Base-by-base conservation (phyloP, 805 yeast genomes). In the Metschnikowia sp. region DNA sequence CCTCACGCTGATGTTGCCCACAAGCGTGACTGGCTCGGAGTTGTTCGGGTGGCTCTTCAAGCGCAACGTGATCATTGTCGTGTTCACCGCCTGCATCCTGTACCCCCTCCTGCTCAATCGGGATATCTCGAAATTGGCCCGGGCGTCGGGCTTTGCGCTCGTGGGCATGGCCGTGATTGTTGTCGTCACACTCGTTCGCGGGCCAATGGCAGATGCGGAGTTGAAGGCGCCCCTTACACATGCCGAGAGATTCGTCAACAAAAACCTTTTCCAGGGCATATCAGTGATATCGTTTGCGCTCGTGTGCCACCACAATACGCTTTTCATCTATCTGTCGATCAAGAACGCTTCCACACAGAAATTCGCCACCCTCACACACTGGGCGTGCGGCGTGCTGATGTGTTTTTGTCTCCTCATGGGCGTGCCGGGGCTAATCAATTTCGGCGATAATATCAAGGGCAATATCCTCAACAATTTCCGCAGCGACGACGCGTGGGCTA, bases 281-380 rank as follows among this genome's bases (percentile, higher is more conserved):
- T 84, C 94, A n/a, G 96, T 91, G 42, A 88, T 91, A 31, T 89
- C 97, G 1, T 91, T 91, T 70, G 98, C 98, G 2, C 76, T 92
- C 54, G 97, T 91, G 3, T 91, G 98, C 61, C 98, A 91, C 61
- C 98, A 91, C 64, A 91, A 91, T 63, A 89, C 97, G 0, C 81
- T 92, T 29, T 86, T 91, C 59, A 92, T 91, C 38, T 91, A 84
- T 69, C 88, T 88, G 61, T 88, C 97, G 0, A 76, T 92, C 60
- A 78, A 77, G 53, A 79, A 78, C 18, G 92, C 96, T 6, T 82
- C 96, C 3, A 61, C 89, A 55, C 83, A 82, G 52, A 74, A 91
- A 51, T 91, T 91, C 61, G 76, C 87, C 37, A 74, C 68, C 36
- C 77, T 91, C 26, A 90, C 96, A 1, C 98, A 92, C 63, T 77